These are phyloP conservation scores for Ananas comosus DNA, from an alignment of 176 grass and related monocot genomes.

Conservation along the genomic window DNA sequence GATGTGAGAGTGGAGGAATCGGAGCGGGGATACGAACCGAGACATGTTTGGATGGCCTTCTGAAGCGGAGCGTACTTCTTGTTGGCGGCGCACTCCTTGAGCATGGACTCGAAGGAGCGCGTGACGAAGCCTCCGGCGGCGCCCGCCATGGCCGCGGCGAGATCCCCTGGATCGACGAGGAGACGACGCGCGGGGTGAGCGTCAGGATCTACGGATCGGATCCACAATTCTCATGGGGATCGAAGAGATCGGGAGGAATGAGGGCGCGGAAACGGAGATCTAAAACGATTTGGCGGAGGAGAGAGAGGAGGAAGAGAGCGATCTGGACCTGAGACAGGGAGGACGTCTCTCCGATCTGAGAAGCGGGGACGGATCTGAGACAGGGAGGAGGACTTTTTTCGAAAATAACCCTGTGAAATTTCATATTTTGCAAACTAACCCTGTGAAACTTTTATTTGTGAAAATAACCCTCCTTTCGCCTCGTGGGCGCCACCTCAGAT, in stretches of 20 bases:
- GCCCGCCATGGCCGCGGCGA: constrained; percentile 61
- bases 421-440: too few species aligned
- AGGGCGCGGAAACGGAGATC: background rate
- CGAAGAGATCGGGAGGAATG: background rate
- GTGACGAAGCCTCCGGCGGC: constrained; percentile 89
- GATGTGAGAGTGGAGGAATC: background rate
- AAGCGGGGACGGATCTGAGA: too few species aligned
- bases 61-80: constrained; percentile 81
- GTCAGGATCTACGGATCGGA: constrained; percentile 1
- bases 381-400: too few species aligned
- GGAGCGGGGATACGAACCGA: constrained; percentile 39
- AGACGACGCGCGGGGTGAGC: background rate
- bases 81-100: constrained; percentile 92
- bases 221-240: background rate
- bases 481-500: too few species aligned
- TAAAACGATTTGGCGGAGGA: background rate
- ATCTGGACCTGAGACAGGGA: background rate
- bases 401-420: too few species aligned
- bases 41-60: constrained; percentile 75
- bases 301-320: background rate
- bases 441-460: too few species aligned
- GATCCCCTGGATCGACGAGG: background rate
- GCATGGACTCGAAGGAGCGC: constrained; percentile 95
- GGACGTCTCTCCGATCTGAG: background rate
- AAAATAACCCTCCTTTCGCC: too few species aligned